Evolutionary conservation across 495 filamentous ascomycete species (phyloP).

Genomic region (Oidiodendron maius): DNA sequence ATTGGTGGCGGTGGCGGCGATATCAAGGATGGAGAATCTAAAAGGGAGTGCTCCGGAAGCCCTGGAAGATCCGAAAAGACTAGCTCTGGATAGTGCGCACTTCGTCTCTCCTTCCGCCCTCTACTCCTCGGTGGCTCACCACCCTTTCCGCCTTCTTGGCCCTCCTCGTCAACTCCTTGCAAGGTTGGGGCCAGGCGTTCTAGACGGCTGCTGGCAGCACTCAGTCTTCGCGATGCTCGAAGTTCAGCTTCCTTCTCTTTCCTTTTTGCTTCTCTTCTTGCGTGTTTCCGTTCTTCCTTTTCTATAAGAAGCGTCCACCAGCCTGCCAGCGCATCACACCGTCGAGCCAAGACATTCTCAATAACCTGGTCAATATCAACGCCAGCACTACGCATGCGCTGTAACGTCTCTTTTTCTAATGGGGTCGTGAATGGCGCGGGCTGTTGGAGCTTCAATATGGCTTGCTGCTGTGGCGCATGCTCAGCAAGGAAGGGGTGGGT

Average conservation of each 20-base stretch:
- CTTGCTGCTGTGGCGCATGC: slow-evolving; percentile 81
- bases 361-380: slow-evolving; percentile 93
- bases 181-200: slow-evolving; percentile 71
- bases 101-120: slow-evolving; percentile 45
- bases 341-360: slow-evolving; percentile 83
- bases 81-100: slow-evolving; percentile 42
- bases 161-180: slow-evolving; percentile 70
- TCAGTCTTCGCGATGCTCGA: slow-evolving; percentile 73
- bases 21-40: slow-evolving; percentile 26
- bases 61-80: slow-evolving; percentile 60
- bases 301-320: slow-evolving; percentile 97
- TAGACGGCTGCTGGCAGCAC: slow-evolving; percentile 77
- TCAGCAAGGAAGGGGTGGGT: slow-evolving; percentile 86
- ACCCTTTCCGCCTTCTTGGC: slow-evolving; percentile 23
- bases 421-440: slow-evolving; percentile 82
- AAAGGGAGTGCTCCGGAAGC: slow-evolving; percentile 54
- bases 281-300: slow-evolving; percentile 89
- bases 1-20: slow-evolving; percentile 61
- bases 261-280: slow-evolving; percentile 75
- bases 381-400: slow-evolving; percentile 91
- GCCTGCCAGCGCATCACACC: slow-evolving; percentile 83
- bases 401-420: slow-evolving; percentile 83
- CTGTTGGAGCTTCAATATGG: slow-evolving; percentile 78
- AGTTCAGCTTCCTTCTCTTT: slow-evolving; percentile 78
- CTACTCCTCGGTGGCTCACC: slow-evolving; percentile 53